phyloP scores from a whole-genome alignment of 441 rosid species.

The Erysimum pusillum region DNA sequence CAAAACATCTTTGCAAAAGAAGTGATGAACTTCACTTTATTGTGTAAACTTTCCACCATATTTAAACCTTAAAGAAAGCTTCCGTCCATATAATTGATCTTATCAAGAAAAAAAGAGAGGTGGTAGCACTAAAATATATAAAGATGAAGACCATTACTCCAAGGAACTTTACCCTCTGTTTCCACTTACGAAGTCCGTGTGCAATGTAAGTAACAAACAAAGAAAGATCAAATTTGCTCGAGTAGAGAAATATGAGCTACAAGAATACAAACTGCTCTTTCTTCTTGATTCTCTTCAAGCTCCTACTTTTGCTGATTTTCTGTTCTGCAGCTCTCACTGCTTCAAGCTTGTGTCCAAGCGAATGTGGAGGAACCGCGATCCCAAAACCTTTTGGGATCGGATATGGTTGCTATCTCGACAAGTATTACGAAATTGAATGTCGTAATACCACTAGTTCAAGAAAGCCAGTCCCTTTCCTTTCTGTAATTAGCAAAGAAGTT shows the following conservation, averaged over 20 bases:
- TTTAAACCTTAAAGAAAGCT: neutral
- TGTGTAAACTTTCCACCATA: too few species aligned
- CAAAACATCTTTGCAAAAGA: too few species aligned
- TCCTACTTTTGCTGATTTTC: constrained; percentile 10
- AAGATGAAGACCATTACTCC: constrained; percentile 36
- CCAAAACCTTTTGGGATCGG: constrained; percentile 50
- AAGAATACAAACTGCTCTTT: neutral
- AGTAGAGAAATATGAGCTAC: constrained; percentile 29
- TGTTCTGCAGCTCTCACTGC: neutral
- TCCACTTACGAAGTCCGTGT: constrained; percentile 29
- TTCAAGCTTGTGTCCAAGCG: neutral
- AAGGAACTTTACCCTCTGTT: neutral
- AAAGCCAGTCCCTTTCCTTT: constrained; percentile 29
- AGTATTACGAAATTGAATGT: constrained; percentile 44
- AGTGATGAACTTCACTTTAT: too few species aligned
- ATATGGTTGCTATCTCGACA: constrained; percentile 26
- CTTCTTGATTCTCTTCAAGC: constrained; percentile 21
- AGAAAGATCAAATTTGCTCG: constrained; percentile 6
- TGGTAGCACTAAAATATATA: neutral
- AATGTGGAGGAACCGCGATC: constrained; percentile 42
- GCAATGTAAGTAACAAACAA: too few species aligned
- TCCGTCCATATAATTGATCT: neutral
- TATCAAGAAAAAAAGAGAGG: neutral
- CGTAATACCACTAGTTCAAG: neutral
- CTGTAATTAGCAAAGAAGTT: constrained; percentile 35